Conservation (phyloP, 208 protist genomes). For the Crithidia brevicula region DNA sequence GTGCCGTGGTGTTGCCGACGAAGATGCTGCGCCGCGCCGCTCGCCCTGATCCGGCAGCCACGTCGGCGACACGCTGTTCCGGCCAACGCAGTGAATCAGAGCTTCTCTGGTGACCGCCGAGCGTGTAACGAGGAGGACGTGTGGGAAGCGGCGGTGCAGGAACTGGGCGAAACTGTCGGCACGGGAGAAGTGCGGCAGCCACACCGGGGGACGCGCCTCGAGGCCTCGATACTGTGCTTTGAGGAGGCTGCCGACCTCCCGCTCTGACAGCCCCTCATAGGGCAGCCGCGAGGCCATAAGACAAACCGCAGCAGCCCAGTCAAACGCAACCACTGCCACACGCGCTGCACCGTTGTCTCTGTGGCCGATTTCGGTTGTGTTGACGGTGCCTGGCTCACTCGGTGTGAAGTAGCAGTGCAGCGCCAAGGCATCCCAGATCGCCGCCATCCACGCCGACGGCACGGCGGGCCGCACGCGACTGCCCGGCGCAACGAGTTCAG, state of each 20-base stretch:
- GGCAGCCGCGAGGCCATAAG: conserved; percentile 46
- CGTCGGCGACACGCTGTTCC: conserved; percentile 37
- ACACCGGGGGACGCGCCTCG: conserved; percentile 4
- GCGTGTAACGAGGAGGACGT: conserved; percentile 52
- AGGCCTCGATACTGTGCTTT: conserved; percentile 25
- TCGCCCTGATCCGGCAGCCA: too few relatives aligned
- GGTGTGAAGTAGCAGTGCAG: conserved; percentile 22
- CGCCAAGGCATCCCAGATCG: conserved; percentile 20
- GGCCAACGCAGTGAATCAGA: conserved; percentile 38
- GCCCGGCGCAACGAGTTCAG: background rate
- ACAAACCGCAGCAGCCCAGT: conserved; percentile 53
- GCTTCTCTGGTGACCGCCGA: conserved; percentile 56
- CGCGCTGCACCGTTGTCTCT: background rate
- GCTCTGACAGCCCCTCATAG: conserved; percentile 69
- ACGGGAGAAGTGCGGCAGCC: conserved; percentile 10
- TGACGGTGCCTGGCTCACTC: too few relatives aligned
- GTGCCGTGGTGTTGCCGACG: background rate
- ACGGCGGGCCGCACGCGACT: background rate
- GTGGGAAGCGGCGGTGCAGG: conserved; percentile 43
- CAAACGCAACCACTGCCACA: conserved; percentile 32
- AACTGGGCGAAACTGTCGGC: conserved; percentile 39
- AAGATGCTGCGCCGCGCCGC: background rate
- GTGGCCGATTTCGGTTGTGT: too few relatives aligned
- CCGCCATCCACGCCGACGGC: conserved; percentile 3
- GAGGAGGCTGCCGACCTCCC: conserved; percentile 37